phyloP scores from a whole-genome alignment of 192 early-diverging fungal species.

The Phycomyces nitens region DNA sequence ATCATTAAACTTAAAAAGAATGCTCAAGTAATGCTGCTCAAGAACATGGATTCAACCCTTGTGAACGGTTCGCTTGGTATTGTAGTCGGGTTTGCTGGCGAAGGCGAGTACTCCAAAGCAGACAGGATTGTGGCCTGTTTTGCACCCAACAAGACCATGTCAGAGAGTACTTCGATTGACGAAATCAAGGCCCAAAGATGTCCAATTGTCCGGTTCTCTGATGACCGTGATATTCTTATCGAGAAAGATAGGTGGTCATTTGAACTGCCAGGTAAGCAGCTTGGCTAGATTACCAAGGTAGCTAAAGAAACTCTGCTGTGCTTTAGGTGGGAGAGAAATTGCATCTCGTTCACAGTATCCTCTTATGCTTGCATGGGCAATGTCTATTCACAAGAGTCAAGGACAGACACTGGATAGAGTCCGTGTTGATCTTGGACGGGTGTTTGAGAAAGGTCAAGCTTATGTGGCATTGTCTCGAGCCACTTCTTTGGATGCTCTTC shows the following conservation, averaged over 20 bases:
- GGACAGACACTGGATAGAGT: slow-evolving; percentile 81
- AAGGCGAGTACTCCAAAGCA: slow-evolving; percentile 15
- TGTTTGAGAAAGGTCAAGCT: slow-evolving; percentile 83
- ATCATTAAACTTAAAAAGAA: slow-evolving; percentile 64
- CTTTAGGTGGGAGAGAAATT: slow-evolving; percentile 11
- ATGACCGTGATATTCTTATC: slow-evolving; percentile 44
- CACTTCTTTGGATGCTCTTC: slow-evolving; percentile 63
- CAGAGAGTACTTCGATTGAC: slow-evolving; percentile 10
- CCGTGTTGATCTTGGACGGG: slow-evolving; percentile 66
- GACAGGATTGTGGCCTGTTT: background rate
- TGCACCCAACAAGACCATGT: slow-evolving; percentile 3
- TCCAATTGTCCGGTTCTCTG: slow-evolving; percentile 39
- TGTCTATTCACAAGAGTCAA: slow-evolving; percentile 87
- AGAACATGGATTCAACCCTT: slow-evolving; percentile 59
- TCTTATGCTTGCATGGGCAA: slow-evolving; percentile 79
- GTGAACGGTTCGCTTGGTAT: slow-evolving; percentile 85
- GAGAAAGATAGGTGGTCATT: slow-evolving; percentile 51
- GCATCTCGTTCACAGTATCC: slow-evolving; percentile 57
- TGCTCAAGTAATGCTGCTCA: slow-evolving; percentile 88
- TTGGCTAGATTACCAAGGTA: background rate
- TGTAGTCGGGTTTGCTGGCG: slow-evolving; percentile 41
- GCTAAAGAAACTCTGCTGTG: background rate
- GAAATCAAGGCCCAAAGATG: slow-evolving; percentile 25
- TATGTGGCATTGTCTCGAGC: slow-evolving; percentile 85
- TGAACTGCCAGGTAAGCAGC: slow-evolving; percentile 42